These are phyloP conservation scores for Mycogone perniciosa DNA, from an alignment of 2,329 filamentous ascomycete genomes.

Conservation along the genomic window DNA sequence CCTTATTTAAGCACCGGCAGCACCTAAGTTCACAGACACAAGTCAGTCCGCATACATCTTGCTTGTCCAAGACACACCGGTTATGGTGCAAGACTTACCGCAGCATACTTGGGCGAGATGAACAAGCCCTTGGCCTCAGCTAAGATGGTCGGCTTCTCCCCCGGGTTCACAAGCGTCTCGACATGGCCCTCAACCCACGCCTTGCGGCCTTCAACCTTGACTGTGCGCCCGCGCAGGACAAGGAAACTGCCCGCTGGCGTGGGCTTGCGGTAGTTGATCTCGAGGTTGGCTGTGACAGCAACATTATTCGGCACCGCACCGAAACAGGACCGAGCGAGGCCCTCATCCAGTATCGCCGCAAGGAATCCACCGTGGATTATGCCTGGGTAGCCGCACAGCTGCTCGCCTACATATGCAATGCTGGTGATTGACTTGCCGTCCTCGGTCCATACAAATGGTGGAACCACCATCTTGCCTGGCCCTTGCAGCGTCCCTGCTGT, in stretches of 20 bases:
- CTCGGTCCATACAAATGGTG: slow-evolving; percentile 72
- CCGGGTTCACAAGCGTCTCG: slow-evolving; percentile 63
- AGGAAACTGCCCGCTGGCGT: slow-evolving; percentile 69
- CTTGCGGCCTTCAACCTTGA: slow-evolving; percentile 84
- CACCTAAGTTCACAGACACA: too few species aligned
- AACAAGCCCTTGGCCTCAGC: slow-evolving; percentile 84
- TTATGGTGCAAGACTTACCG: slow-evolving; percentile 44
- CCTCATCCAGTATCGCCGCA: slow-evolving; percentile 90
- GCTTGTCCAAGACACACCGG: too few species aligned
- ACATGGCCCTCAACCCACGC: slow-evolving; percentile 87
- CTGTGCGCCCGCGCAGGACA: slow-evolving; percentile 72
- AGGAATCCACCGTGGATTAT: slow-evolving; percentile 87
- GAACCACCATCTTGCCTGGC: slow-evolving; percentile 68
- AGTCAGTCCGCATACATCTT: too few species aligned
- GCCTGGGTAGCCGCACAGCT: slow-evolving; percentile 82
- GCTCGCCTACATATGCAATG: slow-evolving; percentile 69
- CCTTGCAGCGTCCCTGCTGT: slow-evolving; percentile 76
- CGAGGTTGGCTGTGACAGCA: slow-evolving; percentile 80
- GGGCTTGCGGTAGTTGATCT: slow-evolving; percentile 74
- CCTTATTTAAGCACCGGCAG: too few species aligned
- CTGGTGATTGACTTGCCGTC: slow-evolving; percentile 63
- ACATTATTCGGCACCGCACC: slow-evolving; percentile 79
- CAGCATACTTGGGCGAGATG: slow-evolving; percentile 78
- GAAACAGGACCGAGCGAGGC: slow-evolving; percentile 81
- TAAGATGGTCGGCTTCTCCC: slow-evolving; percentile 59